phyloP scores from a whole-genome alignment of 176 grass and related monocot genomes.

The Dendrocalamus sinicus region DNA sequence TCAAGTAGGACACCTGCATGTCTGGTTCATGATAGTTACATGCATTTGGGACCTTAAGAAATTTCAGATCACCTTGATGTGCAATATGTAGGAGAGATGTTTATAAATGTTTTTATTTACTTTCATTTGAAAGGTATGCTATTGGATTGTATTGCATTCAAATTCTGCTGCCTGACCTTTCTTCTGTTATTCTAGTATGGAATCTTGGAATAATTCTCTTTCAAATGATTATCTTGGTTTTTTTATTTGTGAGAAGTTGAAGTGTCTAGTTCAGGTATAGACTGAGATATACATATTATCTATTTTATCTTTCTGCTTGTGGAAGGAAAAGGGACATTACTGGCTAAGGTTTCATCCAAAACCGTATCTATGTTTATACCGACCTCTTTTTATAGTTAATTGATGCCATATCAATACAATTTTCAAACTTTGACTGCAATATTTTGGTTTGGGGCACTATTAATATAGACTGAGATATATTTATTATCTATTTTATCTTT shows the following conservation, averaged over 20 bases:
- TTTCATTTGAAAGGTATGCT: background rate
- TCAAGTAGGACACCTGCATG: slow-evolving; percentile 12
- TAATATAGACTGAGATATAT: background rate
- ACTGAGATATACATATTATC: background rate
- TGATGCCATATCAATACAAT: background rate
- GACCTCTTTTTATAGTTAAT: background rate
- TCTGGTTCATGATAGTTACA: background rate
- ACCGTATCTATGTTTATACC: background rate
- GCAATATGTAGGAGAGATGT: background rate
- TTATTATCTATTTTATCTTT: background rate
- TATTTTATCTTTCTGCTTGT: background rate
- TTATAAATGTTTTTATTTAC: background rate
- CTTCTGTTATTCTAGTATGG: background rate
- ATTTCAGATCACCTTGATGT: background rate
- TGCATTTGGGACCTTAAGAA: slow-evolving; percentile 3
- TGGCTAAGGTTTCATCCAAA: background rate
- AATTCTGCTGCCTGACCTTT: background rate
- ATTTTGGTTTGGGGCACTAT: background rate
- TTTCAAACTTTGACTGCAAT: background rate
- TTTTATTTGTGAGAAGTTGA: background rate
- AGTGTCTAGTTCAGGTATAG: background rate
- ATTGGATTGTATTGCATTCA: slow-evolving; percentile 4
- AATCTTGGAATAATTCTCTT: background rate
- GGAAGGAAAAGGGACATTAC: background rate
- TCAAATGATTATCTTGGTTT: background rate